phyloP scores from a whole-genome alignment of 2,329 filamentous ascomycete genomes.

The Trichoderma sp. region DNA sequence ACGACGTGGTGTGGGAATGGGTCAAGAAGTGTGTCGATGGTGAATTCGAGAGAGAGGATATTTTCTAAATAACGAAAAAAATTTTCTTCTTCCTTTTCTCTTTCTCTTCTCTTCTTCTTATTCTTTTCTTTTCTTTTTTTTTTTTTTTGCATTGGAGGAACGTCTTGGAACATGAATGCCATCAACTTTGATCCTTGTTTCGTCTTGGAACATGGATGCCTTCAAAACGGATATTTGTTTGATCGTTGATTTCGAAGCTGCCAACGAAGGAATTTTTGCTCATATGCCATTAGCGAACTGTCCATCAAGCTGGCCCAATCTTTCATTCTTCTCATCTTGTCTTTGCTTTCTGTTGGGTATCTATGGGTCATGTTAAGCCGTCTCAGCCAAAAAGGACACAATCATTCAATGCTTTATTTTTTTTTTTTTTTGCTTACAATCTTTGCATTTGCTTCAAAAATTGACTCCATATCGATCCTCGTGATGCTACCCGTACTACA shows the following conservation, averaged over 20 bases:
- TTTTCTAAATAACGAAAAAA: not conserved
- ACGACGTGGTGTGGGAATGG: conserved; percentile 64
- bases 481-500: not conserved
- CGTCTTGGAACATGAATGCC: not conserved
- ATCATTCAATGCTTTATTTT: not conserved
- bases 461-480: not conserved
- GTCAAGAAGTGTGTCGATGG: conserved; percentile 51
- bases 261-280: not conserved
- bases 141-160: not conserved
- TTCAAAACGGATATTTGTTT: not conserved
- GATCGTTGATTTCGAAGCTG: not conserved
- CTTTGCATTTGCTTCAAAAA: not conserved
- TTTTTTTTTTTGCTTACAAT: not conserved
- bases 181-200: not conserved
- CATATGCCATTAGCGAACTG: not conserved
- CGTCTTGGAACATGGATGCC: not conserved
- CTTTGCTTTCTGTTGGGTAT: not conserved
- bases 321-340: not conserved
- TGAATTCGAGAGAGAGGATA: conserved; percentile 24
- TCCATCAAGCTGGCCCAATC: not conserved
- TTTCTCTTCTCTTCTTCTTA: no score
- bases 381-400: not conserved
- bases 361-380: not conserved
- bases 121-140: no score
- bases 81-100: no score